Evolutionary conservation across 140 eudicot genomes (phyloP).

Genomic region (Senecio squalidus): DNA sequence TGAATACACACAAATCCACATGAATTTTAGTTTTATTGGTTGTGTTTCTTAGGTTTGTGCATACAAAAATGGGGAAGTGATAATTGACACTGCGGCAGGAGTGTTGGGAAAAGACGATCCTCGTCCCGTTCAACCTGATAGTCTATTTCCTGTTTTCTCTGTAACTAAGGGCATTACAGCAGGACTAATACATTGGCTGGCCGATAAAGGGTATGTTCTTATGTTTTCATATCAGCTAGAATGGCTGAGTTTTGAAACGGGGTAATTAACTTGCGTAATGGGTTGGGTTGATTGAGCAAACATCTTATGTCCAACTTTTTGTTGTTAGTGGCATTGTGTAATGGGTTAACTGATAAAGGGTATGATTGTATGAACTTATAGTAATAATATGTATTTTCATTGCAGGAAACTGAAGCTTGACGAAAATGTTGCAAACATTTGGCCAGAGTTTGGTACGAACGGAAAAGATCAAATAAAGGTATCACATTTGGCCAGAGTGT

Average conservation of each 20-base stretch:
- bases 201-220: slow-evolving; percentile 55
- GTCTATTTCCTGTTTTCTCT: slow-evolving; percentile 51
- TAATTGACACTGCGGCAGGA: slow-evolving; percentile 84
- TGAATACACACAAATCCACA: no score
- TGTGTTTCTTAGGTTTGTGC: slow-evolving; percentile 58
- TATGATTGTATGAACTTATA: neutral
- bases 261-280: neutral
- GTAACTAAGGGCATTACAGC: slow-evolving; percentile 38
- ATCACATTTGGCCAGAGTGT: neutral
- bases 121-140: slow-evolving; percentile 81
- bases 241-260: neutral
- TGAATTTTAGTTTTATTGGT: no score
- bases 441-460: slow-evolving; percentile 86
- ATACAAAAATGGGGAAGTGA: slow-evolving; percentile 48
- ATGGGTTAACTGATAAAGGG: neutral
- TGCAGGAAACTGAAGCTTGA: slow-evolving; percentile 61
- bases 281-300: neutral
- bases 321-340: no score
- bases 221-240: neutral
- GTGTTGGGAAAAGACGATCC: slow-evolving; percentile 74
- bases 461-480: no score
- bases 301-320: neutral
- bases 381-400: slow-evolving; percentile 1
- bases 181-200: slow-evolving; percentile 83
- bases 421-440: slow-evolving; percentile 51